Conservation (phyloP, 306 rosid genomes). For the Quercus robur region DNA sequence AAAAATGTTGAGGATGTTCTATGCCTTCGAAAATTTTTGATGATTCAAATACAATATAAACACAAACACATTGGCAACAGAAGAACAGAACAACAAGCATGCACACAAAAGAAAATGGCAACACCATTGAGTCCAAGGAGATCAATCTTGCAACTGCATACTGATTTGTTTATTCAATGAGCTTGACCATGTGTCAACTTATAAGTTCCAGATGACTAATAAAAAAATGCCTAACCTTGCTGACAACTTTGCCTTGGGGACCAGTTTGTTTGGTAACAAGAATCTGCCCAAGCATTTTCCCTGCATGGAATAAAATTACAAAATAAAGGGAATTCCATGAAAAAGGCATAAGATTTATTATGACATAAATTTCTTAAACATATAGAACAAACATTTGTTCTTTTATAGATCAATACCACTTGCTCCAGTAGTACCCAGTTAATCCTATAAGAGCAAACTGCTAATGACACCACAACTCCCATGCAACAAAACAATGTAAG, state of each 20-base stretch:
- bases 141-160: not conserved
- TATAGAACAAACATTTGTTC: not conserved
- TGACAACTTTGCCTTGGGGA: slow-evolving; percentile 88
- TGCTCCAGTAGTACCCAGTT: too few species aligned
- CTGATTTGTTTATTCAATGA: not conserved
- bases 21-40: too few species aligned
- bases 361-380: not conserved
- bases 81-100: not conserved
- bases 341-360: not conserved
- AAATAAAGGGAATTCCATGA: not conserved
- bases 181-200: not conserved
- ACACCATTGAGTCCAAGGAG: not conserved
- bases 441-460: too few species aligned
- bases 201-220: slow-evolving; percentile 6
- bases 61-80: not conserved
- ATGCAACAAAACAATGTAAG: too few species aligned
- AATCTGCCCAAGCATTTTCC: slow-evolving; percentile 94
- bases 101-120: not conserved
- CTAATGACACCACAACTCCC: too few species aligned
- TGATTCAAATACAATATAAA: not conserved
- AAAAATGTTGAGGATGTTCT: too few species aligned
- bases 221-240: slow-evolving; percentile 63
- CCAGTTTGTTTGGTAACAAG: slow-evolving; percentile 98
- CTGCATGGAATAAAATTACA: slow-evolving; percentile 40
- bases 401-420: not conserved